A percentile compares a stretch with the other conserved stretches of the same genome.
Evolutionary conservation across 1,139 yeast species (phyloP).

Genomic region (Hyphopichia pseudoburtonii): DNA sequence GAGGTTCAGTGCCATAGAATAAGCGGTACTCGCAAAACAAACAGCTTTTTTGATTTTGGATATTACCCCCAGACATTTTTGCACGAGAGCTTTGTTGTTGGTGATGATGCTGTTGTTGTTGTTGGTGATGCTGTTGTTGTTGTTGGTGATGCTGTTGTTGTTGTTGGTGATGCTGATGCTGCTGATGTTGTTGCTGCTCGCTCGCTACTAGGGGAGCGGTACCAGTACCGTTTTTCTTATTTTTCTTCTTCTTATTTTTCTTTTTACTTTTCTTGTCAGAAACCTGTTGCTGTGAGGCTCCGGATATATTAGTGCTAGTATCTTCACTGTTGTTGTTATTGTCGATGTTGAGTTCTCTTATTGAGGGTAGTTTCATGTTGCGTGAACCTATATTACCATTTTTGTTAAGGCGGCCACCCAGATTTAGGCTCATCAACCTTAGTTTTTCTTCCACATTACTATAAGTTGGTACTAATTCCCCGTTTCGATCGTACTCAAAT

Average conservation of each 20-base stretch:
- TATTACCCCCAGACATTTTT: conserved; percentile 2
- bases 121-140: not conserved
- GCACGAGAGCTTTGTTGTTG: not conserved
- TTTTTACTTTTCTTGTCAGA: conserved; percentile 14
- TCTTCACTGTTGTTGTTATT: conserved; percentile 22
- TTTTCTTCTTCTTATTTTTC: conserved; percentile 25
- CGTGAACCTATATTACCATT: conserved; percentile 4
- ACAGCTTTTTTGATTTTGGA: conserved; percentile 28
- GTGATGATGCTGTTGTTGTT: not conserved
- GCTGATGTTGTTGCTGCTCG: too few relatives aligned
- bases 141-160: not conserved
- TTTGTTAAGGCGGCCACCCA: conserved; percentile 6
- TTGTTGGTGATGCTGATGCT: not conserved
- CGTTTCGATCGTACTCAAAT: conserved; percentile 44
- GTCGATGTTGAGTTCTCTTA: conserved; percentile 13
- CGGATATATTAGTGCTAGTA: conserved; percentile 8
- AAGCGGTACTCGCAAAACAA: conserved; percentile 62
- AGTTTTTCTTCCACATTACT: conserved; percentile 42
- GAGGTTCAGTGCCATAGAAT: conserved; percentile 44
- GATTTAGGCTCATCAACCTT: conserved; percentile 25
- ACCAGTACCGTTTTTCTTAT: conserved; percentile 9
- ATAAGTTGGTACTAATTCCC: conserved; percentile 43
- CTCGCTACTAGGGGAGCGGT: too few relatives aligned
- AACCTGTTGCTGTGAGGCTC: too few relatives aligned
- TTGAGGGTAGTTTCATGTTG: conserved; percentile 15